A percentile compares a stretch with the other conserved stretches of the same genome.
Conservation (phyloP, 1,284 basidiomycete genomes). For the Fomitopsis schrenkii region DNA sequence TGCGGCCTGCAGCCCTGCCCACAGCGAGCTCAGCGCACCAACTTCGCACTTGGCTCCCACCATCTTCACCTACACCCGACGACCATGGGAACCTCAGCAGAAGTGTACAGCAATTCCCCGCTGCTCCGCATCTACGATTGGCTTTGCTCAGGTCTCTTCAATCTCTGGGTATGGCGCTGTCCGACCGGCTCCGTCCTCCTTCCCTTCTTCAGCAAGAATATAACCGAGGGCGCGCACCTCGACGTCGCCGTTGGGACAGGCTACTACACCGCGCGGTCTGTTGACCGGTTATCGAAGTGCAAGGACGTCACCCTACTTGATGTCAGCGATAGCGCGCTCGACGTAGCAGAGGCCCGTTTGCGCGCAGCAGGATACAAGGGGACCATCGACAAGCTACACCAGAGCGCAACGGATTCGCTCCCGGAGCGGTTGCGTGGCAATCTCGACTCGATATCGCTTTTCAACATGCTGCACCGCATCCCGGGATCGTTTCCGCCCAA, state of each 20-base stretch:
- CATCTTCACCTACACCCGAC: no score
- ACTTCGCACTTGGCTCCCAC: no score
- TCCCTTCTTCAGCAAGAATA: constrained; percentile 18
- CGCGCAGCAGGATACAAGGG: constrained; percentile 16
- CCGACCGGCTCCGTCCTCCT: constrained; percentile 13
- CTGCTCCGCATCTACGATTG: constrained; percentile 20
- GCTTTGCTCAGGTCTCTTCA: constrained; percentile 16
- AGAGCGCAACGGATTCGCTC: constrained; percentile 17
- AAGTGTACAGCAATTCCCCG: constrained; percentile 9
- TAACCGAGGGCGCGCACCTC: constrained; percentile 18
- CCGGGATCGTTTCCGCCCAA: constrained; percentile 20
- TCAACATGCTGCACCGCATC: constrained; percentile 23
- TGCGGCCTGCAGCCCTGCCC: no score
- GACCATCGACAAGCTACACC: constrained; percentile 12
- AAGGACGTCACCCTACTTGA: constrained; percentile 18
- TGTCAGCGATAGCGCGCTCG: constrained; percentile 18
- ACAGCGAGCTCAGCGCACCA: no score
- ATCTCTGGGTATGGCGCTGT: constrained; percentile 20
- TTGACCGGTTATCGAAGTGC: constrained; percentile 10
- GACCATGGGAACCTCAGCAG: constrained; percentile 11
- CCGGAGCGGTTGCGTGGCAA: constrained; percentile 7
- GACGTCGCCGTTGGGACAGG: constrained; percentile 23
- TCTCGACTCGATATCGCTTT: constrained; percentile 22
- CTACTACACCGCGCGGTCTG: constrained; percentile 18
- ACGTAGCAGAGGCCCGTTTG: constrained; percentile 9